Evolutionary conservation across 1,284 basidiomycete genomes (phyloP).

Genomic region (Fistulinella staudtii): DNA sequence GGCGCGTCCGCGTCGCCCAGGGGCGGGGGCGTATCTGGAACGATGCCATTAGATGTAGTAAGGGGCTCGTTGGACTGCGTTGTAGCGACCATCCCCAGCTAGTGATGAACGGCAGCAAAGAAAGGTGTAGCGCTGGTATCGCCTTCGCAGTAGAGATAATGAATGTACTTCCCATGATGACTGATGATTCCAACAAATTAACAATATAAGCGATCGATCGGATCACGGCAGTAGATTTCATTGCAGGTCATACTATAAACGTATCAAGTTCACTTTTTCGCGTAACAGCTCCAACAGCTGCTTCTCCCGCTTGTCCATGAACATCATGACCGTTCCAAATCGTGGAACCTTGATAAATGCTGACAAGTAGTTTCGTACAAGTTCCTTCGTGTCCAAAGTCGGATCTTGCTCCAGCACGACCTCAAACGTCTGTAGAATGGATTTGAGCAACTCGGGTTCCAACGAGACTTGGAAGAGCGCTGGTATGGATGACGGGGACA

Average conservation of each 20-base stretch:
- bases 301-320: constrained; percentile 56
- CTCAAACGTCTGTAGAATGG: constrained; percentile 50
- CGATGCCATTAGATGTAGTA: too few species aligned
- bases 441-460: constrained; percentile 55
- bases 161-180: too few species aligned
- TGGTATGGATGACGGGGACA: constrained; percentile 52
- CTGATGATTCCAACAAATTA: too few species aligned
- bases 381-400: constrained; percentile 23
- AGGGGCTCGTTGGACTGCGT: too few species aligned
- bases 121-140: too few species aligned
- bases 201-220: too few species aligned
- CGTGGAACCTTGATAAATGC: constrained; percentile 51
- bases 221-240: not conserved
- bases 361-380: constrained; percentile 44
- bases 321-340: constrained; percentile 58
- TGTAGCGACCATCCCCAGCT: too few species aligned
- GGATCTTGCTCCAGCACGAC: constrained; percentile 31
- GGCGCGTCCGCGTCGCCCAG: not conserved
- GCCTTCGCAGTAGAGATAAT: too few species aligned
- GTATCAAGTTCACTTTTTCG: constrained; percentile 24
- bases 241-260: not conserved
- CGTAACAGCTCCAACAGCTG: constrained; percentile 38
- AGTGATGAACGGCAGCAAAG: too few species aligned
- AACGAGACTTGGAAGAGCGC: constrained; percentile 61
- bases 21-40: too few species aligned